Evolutionary conservation across 768 basidiomycete species (phyloP).

Genomic region (Russula compacta): DNA sequence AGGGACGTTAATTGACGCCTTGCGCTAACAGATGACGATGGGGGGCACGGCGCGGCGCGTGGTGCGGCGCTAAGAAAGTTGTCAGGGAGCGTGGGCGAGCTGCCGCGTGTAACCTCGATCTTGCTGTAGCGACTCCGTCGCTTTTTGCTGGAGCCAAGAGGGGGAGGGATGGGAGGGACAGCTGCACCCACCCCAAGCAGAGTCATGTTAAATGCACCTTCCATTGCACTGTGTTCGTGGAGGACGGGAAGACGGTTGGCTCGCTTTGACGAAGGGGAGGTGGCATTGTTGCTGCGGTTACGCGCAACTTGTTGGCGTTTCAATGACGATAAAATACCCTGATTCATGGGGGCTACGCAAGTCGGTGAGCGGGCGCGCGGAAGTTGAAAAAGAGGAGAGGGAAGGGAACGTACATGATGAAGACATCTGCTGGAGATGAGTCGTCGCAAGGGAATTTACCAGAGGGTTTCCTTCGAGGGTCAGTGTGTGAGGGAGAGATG

Average conservation of each 20-base stretch:
- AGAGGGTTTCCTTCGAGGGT: not conserved
- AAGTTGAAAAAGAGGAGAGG: too few species aligned
- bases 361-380: not conserved
- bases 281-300: conserved; percentile 8
- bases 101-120: conserved; percentile 16
- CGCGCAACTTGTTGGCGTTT: conserved; percentile 13
- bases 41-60: not conserved
- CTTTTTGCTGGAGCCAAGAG: conserved; percentile 11
- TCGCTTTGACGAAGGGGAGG: conserved; percentile 18
- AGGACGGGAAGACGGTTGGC: conserved; percentile 26
- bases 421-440: not conserved
- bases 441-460: not conserved
- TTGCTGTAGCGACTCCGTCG: conserved; percentile 20
- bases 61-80: not conserved
- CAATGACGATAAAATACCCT: conserved; percentile 11
- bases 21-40: not conserved
- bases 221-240: conserved; percentile 24
- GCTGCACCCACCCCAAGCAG: not conserved
- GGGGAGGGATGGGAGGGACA: conserved; percentile 1
- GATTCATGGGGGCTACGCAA: not conserved
- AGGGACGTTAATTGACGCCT: conserved; percentile 6
- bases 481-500: not conserved
- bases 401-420: not conserved
- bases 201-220: too few species aligned
- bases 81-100: not conserved